Evolutionary conservation across 345 rosid species (phyloP), one percentile per base, ranked within the genome.

Genomic region (Schrenkiella parvula): DNA sequence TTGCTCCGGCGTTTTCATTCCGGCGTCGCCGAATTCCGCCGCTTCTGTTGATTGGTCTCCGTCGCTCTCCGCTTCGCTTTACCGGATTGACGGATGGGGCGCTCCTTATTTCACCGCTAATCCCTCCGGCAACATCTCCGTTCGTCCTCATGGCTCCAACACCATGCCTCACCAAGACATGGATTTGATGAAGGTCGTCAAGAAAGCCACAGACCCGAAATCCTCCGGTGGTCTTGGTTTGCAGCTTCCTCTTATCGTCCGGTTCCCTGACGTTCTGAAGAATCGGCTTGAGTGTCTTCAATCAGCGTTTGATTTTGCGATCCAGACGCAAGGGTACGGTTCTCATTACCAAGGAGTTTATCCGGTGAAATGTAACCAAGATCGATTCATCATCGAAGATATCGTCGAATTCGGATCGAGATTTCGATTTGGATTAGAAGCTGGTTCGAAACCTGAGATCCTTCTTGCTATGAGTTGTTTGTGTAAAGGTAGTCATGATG

Each of bases 361-460:
- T 55, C 97, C 97, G 1, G 98, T 93, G 69, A 93, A 93, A 82
- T 93, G 98, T 63, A 93, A 93, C 78, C 98, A 93, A 60, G 95
- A 93, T 78, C 84, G 96, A 15, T 93, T 85, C 60, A 85, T 93
- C 3, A 87, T 93, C 7, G 96, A 91, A 32, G 98, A 93, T 71
- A 85, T 93, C 10, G 97, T 93, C 41, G 78, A 55, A 58, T 89
- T 91, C 62, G 98, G 97, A 3, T 83, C 83, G 4, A 39, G 75
- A 2, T 91, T 87, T 75, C 85, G 96, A 23, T 93, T 93, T 71
- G 98, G 98, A 11, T 68, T 93, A 18, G 97, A 93, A 53, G 96
- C 98, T 39, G 98, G 97, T 64, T 93, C 97, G 2, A 93, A 93
- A 29, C 98, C 96, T n/a, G 96, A 93, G 85, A 91, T 93, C 0